phyloP scores from a whole-genome alignment of 495 filamentous ascomycete species.

The Hyphodiscus hymeniophilus region DNA sequence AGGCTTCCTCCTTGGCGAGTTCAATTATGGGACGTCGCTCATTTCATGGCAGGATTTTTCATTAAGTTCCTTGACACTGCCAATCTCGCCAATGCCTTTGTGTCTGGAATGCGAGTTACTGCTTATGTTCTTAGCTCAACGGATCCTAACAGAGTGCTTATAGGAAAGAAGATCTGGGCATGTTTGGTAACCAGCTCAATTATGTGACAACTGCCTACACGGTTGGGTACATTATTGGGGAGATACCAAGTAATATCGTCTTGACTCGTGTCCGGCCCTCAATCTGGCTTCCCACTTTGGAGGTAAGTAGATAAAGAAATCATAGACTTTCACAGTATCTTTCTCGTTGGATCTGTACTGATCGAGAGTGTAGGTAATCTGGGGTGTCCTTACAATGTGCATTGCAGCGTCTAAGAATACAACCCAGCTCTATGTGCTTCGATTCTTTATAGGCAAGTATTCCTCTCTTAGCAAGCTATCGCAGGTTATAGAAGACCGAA shows the following conservation, averaged over 20 bases:
- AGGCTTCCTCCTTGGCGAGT: too few relatives aligned
- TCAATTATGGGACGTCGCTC: too few relatives aligned
- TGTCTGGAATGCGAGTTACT: conserved; percentile 8
- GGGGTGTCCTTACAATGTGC: conserved; percentile 45
- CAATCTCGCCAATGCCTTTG: conserved; percentile 37
- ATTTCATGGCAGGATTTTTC: too few relatives aligned
- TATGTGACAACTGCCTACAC: conserved; percentile 50
- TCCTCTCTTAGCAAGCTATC: too few relatives aligned
- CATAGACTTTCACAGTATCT: too few relatives aligned
- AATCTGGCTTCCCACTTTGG: conserved; percentile 43
- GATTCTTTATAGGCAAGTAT: conserved; percentile 51
- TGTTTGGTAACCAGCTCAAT: conserved; percentile 47
- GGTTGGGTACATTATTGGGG: conserved; percentile 55
- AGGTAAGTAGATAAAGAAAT: too few relatives aligned
- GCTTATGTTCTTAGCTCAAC: not conserved
- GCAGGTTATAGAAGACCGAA: not conserved
- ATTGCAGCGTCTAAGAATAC: conserved; percentile 37
- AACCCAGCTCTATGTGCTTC: conserved; percentile 45
- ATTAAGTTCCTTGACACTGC: conserved; percentile 53
- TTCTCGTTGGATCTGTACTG: too few relatives aligned
- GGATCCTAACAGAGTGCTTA: too few relatives aligned
- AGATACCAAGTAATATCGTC: conserved; percentile 54
- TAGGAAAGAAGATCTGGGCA: conserved; percentile 46
- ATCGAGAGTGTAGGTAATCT: conserved; percentile 21
- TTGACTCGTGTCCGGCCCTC: conserved; percentile 47